Base-by-base conservation (phyloP, 202 grass and related monocot species). In the Brachypodium distachyon region DNA sequence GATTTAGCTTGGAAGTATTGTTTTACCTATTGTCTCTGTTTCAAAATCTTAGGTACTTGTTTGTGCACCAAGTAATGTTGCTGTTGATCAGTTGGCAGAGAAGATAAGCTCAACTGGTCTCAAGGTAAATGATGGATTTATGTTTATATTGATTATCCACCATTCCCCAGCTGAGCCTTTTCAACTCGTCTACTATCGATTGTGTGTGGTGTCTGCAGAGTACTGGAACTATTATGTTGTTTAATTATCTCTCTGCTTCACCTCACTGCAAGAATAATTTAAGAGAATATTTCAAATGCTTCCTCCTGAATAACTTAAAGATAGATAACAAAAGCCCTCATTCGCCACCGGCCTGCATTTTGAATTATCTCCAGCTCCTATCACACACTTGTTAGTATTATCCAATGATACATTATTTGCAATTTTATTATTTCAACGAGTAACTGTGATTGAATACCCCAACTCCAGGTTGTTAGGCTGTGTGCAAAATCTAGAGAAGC, bases 401-500 rank as follows among this genome's bases (percentile, higher is more conserved):
- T 50, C 43, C 12, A 14, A 26, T 27, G 42, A 59, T 61, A 37
- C 12, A 11, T 52, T 74, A 41, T 73, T 42, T 81, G 25, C 13
- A 6, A 16, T 63, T n/a, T 57, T n/a, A 21, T 74, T 33, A 61
- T 55, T 76, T 39, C 4, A 79, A 27, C 18, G 27, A 72, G 4
- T 44, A 76, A 77, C 50, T 71, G 6, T 62, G 48, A 22, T 71
- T 72, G 12, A 10, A 8, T 77, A 61, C 59, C 46, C 64, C 4
- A n/a, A 67, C 25, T 72, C 42, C 74, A 99, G 96, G 96, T 93
- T 89, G 96, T 99, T 65, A 86, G 96, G 74, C 72, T 99, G 41
- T 99, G 96, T 74, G 96, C 96, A 26, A 99, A 99, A 87, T 99
- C 96, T 68, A 90, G 96, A 81, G 96, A 99, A 87, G 96, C 96